Conservation (phyloP, 805 yeast species). For the Clavispora fructus region DNA sequence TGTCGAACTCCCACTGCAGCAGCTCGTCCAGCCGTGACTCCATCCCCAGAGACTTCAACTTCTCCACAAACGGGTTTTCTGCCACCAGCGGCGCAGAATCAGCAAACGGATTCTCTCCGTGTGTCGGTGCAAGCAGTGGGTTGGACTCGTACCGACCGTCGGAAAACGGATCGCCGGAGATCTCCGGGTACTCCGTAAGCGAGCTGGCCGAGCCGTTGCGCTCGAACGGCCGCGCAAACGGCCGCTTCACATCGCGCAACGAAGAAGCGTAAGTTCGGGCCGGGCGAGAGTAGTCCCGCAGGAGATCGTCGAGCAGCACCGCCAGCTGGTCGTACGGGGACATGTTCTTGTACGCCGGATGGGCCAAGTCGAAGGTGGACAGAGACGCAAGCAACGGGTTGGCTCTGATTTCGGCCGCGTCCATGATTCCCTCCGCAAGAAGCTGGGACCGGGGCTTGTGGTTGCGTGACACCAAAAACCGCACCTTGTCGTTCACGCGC, state of each 20-base stretch:
- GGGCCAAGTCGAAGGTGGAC: slow-evolving; percentile 9
- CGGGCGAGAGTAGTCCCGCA: slow-evolving; percentile 1
- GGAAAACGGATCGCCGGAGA: not conserved
- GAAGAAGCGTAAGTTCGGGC: not conserved
- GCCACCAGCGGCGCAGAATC: not conserved
- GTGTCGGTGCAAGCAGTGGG: slow-evolving; percentile 1
- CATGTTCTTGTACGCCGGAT: not conserved
- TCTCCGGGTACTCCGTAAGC: not conserved
- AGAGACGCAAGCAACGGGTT: slow-evolving; percentile 22
- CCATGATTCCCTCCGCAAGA: slow-evolving; percentile 25
- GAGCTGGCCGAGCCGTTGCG: not conserved
- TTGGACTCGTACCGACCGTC: not conserved
- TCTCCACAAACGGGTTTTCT: slow-evolving; percentile 3
- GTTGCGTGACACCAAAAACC: slow-evolving; percentile 42
- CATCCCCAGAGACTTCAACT: not conserved
- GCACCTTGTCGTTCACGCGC: slow-evolving; percentile 54
- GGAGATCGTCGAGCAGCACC: not conserved
- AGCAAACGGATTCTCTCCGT: slow-evolving; percentile 7
- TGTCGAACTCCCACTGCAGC: too few relatives aligned
- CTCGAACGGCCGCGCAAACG: not conserved
- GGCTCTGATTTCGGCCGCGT: slow-evolving; percentile 18
- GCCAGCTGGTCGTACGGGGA: not conserved
- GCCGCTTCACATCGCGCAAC: not conserved
- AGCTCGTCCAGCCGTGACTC: too few relatives aligned
- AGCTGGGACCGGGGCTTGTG: slow-evolving; percentile 33